phyloP scores from a whole-genome alignment of 352 stramenopile species.

The Phytophthora syringae region DNA sequence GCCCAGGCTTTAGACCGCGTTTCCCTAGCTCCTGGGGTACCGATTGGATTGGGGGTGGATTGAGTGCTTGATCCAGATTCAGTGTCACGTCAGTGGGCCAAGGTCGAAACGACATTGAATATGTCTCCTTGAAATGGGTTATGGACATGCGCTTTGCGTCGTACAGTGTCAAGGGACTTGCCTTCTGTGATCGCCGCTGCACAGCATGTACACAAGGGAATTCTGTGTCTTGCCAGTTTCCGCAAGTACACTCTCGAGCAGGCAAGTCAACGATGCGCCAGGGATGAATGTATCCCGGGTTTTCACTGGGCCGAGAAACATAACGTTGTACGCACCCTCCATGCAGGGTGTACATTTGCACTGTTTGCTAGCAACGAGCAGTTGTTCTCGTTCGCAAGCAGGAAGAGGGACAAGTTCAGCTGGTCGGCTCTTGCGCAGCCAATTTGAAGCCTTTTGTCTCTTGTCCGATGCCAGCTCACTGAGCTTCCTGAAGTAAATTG shows the following conservation, averaged over 20 bases:
- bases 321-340: slow-evolving; percentile 7
- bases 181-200: slow-evolving; percentile 2
- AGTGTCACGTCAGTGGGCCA: slow-evolving; percentile 8
- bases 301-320: background rate
- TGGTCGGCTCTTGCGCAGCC: background rate
- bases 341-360: slow-evolving; percentile 6
- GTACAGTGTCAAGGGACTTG: background rate
- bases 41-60: background rate
- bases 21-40: background rate
- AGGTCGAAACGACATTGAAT: slow-evolving; percentile 5
- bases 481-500: slow-evolving; percentile 14
- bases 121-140: slow-evolving; percentile 8
- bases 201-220: slow-evolving; percentile 23
- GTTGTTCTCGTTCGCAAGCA: background rate
- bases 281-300: background rate
- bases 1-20: slow-evolving; percentile 1
- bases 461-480: slow-evolving; percentile 3
- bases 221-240: slow-evolving; percentile 9
- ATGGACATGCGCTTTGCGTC: slow-evolving; percentile 3
- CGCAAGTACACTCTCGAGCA: slow-evolving; percentile 5
- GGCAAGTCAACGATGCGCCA: slow-evolving; percentile 13
- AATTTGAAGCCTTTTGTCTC: background rate
- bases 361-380: background rate
- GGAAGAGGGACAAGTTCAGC: background rate
- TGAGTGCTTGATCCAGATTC: background rate